Percentiles rank a stretch among this genome's conserved stretches.
Conservation (phyloP, 169 alveolate species). For the Cryptosporidium sp. region DNA sequence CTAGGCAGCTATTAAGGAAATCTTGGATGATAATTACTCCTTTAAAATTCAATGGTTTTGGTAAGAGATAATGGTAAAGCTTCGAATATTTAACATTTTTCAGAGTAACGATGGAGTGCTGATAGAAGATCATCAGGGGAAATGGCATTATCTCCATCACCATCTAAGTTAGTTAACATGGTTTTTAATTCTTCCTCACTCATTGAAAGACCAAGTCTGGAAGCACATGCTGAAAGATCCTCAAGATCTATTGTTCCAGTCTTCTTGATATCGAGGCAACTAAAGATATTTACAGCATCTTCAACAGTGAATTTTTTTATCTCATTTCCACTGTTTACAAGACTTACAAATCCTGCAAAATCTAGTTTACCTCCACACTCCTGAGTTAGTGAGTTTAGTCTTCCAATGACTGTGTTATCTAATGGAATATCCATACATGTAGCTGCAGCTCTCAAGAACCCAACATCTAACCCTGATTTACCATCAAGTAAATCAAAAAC, state of each 20-base stretch:
- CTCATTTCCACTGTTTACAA: conserved; percentile 67
- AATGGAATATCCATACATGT: conserved; percentile 75
- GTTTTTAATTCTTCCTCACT: conserved; percentile 85
- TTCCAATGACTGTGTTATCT: conserved; percentile 67
- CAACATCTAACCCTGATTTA: conserved; percentile 69
- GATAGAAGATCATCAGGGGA: conserved; percentile 82
- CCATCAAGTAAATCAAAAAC: conserved; percentile 70
- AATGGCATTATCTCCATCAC: conserved; percentile 85
- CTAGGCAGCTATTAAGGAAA: background rate
- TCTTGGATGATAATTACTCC: background rate
- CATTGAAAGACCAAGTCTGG: conserved; percentile 83
- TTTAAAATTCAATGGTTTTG: background rate
- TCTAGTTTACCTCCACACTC: conserved; percentile 75
- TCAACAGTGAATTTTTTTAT: conserved; percentile 53
- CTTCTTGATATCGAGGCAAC: conserved; percentile 54
- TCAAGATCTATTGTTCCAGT: conserved; percentile 73
- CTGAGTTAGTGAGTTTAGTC: conserved; percentile 56
- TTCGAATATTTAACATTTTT: conserved; percentile 13
- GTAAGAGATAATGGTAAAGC: background rate
- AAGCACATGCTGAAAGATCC: conserved; percentile 75
- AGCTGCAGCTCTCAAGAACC: conserved; percentile 69
- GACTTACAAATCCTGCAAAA: conserved; percentile 73
- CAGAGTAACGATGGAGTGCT: conserved; percentile 70
- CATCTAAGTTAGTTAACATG: conserved; percentile 84
- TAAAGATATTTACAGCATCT: conserved; percentile 68